Conservation (phyloP, 208 protist genomes). For the Wallacemonas sp. region DNA sequence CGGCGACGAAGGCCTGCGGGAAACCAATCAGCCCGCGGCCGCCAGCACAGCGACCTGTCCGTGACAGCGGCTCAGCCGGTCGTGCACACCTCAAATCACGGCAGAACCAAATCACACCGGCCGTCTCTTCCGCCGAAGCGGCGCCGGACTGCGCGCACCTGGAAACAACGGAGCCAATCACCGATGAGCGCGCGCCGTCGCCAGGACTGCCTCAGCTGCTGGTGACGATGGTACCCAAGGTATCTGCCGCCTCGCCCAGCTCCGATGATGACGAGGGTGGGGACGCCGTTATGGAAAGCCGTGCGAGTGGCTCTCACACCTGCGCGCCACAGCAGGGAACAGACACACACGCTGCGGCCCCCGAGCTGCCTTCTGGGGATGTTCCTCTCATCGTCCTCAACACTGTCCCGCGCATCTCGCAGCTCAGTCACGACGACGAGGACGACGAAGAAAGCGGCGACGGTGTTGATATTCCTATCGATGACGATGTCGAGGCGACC, state of each 20-base stretch:
- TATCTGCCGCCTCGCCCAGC: neutral
- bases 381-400: neutral
- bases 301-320: too few species aligned
- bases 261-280: neutral
- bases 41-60: too few species aligned
- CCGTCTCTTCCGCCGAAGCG: too few species aligned
- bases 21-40: too few species aligned
- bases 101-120: too few species aligned
- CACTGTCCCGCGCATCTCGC: neutral
- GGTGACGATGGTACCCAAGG: neutral
- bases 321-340: neutral
- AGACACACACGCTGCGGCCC: neutral
- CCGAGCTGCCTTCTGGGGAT: neutral
- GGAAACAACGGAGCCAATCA: too few species aligned
- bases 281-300: too few species aligned
- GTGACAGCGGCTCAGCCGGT: too few species aligned
- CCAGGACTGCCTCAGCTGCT: neutral
- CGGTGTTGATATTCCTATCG: neutral
- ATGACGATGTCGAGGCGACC: neutral
- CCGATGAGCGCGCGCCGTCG: neutral
- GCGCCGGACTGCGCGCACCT: too few species aligned
- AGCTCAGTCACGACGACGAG: constrained; percentile 7
- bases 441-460: neutral
- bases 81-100: too few species aligned
- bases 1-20: too few species aligned